A percentile compares a stretch with the other conserved stretches of the same genome.
These are phyloP conservation scores for Tetrapyrgos nigripes DNA, from an alignment of 1,284 basidiomycete genomes.

Conservation along the genomic window DNA sequence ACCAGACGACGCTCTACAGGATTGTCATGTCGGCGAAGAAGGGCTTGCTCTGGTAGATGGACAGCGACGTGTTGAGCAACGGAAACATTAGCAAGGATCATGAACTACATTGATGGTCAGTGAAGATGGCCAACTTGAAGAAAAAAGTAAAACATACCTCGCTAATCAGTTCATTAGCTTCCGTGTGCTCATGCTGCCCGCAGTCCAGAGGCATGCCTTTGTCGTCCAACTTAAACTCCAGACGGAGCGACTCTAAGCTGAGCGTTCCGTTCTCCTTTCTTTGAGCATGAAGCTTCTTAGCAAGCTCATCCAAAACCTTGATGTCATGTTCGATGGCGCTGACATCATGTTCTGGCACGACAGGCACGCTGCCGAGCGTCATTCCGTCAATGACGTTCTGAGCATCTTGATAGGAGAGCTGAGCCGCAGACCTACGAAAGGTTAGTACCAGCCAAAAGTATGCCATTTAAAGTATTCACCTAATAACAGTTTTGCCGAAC, in stretches of 20 bases:
- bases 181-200: slow-evolving; percentile 63
- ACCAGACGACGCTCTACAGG: slow-evolving; percentile 92
- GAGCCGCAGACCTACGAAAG: slow-evolving; percentile 75
- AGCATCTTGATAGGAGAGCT: slow-evolving; percentile 85
- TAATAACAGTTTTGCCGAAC: slow-evolving; percentile 94
- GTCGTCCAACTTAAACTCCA: slow-evolving; percentile 86
- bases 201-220: slow-evolving; percentile 87
- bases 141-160: slow-evolving; percentile 62
- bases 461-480: slow-evolving; percentile 50
- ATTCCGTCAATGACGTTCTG: slow-evolving; percentile 85
- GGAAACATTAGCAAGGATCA: slow-evolving; percentile 90
- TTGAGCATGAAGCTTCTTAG: slow-evolving; percentile 75
- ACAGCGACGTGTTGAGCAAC: slow-evolving; percentile 94
- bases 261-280: slow-evolving; percentile 88
- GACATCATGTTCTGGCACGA: slow-evolving; percentile 63
- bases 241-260: slow-evolving; percentile 71
- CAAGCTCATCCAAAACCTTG: slow-evolving; percentile 70
- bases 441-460: slow-evolving; percentile 11
- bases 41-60: slow-evolving; percentile 92
- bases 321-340: slow-evolving; percentile 81
- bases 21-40: slow-evolving; percentile 92
- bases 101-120: slow-evolving; percentile 66
- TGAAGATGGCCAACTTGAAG: not conserved
- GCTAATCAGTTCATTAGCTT: slow-evolving; percentile 87
- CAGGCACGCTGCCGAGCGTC: slow-evolving; percentile 55